These are phyloP conservation scores for Pseudoscleropodium purum DNA, from an alignment of 225 moss, liverwort and hornwort species.

Conservation along the genomic window DNA sequence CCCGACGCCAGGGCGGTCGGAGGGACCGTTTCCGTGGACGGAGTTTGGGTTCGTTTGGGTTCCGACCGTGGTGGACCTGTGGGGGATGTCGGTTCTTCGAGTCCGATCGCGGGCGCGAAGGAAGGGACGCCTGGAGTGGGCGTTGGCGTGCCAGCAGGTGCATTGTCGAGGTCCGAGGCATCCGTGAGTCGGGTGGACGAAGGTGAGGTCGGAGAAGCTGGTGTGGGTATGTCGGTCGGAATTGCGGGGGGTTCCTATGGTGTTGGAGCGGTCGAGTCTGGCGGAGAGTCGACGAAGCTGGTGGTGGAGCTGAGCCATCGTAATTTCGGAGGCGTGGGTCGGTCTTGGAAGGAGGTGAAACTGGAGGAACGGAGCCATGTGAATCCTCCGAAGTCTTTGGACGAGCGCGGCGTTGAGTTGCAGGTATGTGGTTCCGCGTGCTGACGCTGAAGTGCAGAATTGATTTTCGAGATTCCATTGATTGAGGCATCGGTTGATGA, in stretches of 20 bases:
- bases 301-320: constrained; percentile 26
- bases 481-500: background rate
- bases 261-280: background rate
- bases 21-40: background rate
- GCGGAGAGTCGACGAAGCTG: background rate
- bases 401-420: background rate
- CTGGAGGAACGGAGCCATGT: background rate
- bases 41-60: background rate
- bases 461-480: background rate
- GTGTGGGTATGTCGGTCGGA: background rate
- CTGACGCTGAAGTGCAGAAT: background rate
- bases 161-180: background rate
- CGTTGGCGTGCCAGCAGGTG: background rate
- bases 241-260: background rate
- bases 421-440: constrained; percentile 13
- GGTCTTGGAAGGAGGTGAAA: background rate
- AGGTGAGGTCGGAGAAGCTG: background rate
- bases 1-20: background rate
- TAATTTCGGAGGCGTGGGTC: background rate
- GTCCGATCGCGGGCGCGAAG: background rate
- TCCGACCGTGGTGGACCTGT: background rate
- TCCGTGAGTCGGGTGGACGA: background rate
- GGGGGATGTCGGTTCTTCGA: background rate
- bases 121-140: background rate
- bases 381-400: background rate